Evolutionary conservation across 805 yeast genomes (phyloP), one percentile per base, ranked within the genome.

Genomic region (Ascoidea asiatica): DNA sequence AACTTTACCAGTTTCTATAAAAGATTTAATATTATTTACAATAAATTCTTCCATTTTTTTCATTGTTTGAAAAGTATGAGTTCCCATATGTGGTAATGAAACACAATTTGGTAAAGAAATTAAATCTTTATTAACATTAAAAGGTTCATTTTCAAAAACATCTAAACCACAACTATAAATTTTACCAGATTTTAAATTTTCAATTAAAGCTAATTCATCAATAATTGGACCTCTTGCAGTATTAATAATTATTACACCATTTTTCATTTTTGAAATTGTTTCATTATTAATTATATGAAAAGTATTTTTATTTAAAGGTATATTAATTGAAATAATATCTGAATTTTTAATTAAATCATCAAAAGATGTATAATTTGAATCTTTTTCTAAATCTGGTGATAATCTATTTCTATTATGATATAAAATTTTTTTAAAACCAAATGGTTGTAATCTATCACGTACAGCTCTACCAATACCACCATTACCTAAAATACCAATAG

Each of bases 391-490:
- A 19, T 80, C 89, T 1, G 75, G 63, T 5, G 70, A 45, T 50
- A 87, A 65, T 56, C 68, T 65, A 42, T 61, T 62, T 53, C 95
- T 73, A 65, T 85, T 87, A 62, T 86, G 72, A 62, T 87, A 87
- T 37, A 81, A 60, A 50, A 82, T 74, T 53, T 75, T 77, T 33
- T 61, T 64, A 61, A 86, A 84, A 2, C 92, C 95, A 61, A 87
- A 86, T 6, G 90, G 89, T 51, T 64, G 62, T 49, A 84, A 68
- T 53, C 90, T 72, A 51, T 77, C 75, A 44, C 86, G 70, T 43
- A 87, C 77, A 23, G 85, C 83, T 47, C 88, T 75, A 41, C 95
- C 95, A 62, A 87, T 86, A 35, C 95, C 95, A 33, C 95, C 95
- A 75, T 87, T 71, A 15, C 95, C 95, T 43, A 82, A 66, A 44